phyloP scores from a whole-genome alignment of 2,329 filamentous ascomycete species.

The Claviceps maximensis region DNA sequence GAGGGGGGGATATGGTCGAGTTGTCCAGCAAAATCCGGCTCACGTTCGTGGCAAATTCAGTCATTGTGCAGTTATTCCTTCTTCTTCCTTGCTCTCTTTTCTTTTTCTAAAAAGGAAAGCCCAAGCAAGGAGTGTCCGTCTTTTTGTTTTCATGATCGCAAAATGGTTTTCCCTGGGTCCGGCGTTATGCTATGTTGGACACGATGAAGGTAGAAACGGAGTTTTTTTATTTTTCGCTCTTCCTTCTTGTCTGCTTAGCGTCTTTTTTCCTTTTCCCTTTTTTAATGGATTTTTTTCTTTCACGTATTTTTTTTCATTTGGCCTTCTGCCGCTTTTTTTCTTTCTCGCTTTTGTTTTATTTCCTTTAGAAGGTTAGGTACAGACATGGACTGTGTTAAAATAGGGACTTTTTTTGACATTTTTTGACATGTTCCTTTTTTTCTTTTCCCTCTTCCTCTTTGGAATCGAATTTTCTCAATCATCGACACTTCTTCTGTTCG shows the following conservation, averaged over 20 bases:
- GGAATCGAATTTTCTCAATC: too few relatives aligned
- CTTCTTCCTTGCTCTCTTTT: neutral
- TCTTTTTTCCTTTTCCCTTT: neutral
- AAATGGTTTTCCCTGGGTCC: neutral
- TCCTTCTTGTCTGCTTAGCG: neutral
- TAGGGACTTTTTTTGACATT: too few relatives aligned
- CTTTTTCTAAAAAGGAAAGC: neutral
- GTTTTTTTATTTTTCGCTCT: neutral
- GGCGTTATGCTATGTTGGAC: neutral
- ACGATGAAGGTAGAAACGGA: neutral
- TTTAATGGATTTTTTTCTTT: neutral
- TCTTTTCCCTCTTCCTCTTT: accelerated
- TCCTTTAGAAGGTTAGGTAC: too few relatives aligned
- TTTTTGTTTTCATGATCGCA: too few relatives aligned
- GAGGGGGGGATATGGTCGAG: neutral
- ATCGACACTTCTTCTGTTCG: too few relatives aligned
- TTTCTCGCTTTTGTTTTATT: too few relatives aligned
- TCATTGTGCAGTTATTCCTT: neutral
- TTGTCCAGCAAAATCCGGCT: neutral
- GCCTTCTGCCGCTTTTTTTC: too few relatives aligned
- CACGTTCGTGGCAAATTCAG: neutral
- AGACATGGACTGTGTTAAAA: too few relatives aligned
- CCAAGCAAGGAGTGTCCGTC: neutral
- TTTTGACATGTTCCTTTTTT: too few relatives aligned
- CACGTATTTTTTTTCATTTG: too few relatives aligned